These are phyloP conservation scores for Brasilioporus rufonigricans DNA, from an alignment of 768 basidiomycete species.

Conservation along the genomic window DNA sequence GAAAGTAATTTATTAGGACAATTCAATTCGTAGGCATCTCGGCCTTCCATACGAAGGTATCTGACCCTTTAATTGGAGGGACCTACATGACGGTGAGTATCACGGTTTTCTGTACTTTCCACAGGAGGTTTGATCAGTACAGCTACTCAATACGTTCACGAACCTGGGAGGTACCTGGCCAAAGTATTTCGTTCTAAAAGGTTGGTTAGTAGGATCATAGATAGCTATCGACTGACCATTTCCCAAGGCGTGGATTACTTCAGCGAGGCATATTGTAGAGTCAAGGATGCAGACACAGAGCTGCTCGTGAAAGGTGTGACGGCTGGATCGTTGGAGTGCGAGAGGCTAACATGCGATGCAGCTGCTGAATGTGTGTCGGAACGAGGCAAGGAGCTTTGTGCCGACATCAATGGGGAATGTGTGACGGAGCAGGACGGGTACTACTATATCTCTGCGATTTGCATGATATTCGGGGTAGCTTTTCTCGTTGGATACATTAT, in stretches of 20 bases:
- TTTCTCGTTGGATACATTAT: constrained; percentile 75
- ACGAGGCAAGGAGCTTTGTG: constrained; percentile 78
- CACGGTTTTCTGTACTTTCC: background rate
- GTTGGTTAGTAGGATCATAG: constrained; percentile 30
- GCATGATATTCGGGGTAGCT: constrained; percentile 71
- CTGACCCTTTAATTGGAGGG: constrained; percentile 95
- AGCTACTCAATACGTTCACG: constrained; percentile 93
- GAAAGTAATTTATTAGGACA: constrained; percentile 52
- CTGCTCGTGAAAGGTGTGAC: constrained; percentile 53
- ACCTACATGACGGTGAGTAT: constrained; percentile 95
- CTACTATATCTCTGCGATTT: constrained; percentile 79
- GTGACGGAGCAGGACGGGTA: constrained; percentile 88
- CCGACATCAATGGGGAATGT: constrained; percentile 74
- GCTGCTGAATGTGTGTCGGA: constrained; percentile 92
- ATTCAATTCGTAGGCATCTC: constrained; percentile 99
- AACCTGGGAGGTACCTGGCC: constrained; percentile 99
- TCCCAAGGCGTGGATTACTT: constrained; percentile 79
- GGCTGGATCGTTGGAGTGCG: background rate
- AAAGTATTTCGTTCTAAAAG: constrained; percentile 92
- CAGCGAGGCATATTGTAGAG: constrained; percentile 78
- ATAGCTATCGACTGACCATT: constrained; percentile 9
- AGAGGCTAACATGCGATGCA: constrained; percentile 30
- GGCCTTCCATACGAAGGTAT: constrained; percentile 97
- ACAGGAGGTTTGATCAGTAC: constrained; percentile 8
- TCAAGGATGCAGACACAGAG: constrained; percentile 54